Evolutionary conservation across 1,139 yeast species (phyloP).

Genomic region (Saccharomyces hybrid): DNA sequence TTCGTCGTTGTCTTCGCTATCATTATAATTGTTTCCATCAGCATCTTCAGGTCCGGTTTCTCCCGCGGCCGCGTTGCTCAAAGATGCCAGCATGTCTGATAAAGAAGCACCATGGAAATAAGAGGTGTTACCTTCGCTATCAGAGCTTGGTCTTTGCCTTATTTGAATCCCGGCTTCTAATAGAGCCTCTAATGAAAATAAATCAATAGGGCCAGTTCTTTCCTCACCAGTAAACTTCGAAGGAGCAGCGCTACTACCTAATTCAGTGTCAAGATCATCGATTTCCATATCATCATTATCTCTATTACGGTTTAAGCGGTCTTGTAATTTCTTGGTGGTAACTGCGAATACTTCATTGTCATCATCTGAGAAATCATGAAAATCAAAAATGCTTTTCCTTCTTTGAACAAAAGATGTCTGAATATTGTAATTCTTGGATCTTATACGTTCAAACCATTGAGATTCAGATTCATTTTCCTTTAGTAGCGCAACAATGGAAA

Average conservation of each 20-base stretch:
- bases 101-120: conserved; percentile 29
- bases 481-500: conserved; percentile 79
- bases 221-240: neutral
- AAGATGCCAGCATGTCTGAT: conserved; percentile 30
- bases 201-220: conserved; percentile 14
- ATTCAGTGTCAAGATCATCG: conserved; percentile 16
- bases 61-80: conserved; percentile 33
- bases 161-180: conserved; percentile 29
- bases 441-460: conserved; percentile 76
- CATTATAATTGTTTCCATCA: conserved; percentile 28
- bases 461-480: conserved; percentile 65
- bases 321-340: conserved; percentile 21
- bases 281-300: conserved; percentile 15
- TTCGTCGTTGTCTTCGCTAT: conserved; percentile 27
- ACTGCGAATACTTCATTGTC: conserved; percentile 32
- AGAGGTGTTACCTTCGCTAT: conserved; percentile 7
- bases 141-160: conserved; percentile 18
- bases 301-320: conserved; percentile 10
- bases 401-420: conserved; percentile 39
- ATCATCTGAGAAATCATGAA: conserved; percentile 28
- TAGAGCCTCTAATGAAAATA: conserved; percentile 28
- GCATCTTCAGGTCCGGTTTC: conserved; percentile 28
- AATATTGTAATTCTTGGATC: conserved; percentile 43
- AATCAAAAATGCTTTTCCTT: conserved; percentile 34
- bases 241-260: neutral